Base-by-base conservation (phyloP, 2,329 filamentous ascomycete species). In the Tolypocladium album region DNA sequence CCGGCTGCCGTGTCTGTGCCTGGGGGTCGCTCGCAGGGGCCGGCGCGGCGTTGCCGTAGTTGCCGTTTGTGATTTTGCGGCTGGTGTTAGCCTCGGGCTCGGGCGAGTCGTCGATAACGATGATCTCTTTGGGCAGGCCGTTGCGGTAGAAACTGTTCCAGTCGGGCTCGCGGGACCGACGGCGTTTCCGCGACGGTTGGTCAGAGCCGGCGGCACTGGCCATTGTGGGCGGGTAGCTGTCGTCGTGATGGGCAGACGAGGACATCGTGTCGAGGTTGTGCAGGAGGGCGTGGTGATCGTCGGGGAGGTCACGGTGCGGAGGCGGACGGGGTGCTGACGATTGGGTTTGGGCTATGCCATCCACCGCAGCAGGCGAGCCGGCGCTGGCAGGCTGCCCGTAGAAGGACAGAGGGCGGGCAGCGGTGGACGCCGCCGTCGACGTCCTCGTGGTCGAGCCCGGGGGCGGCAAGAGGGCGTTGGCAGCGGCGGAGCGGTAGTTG, bases 141-240 rank as follows among this genome's bases (percentile, higher is more conserved):
- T 93, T 92, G 71, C 88, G 88, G 73, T 92, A 93, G 70, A 92
- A 94, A 64, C 82, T 84, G 61, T 83, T 79, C 90, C 90, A 94
- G 74, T 94, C 87, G 57, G 89, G 88, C 65, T 85, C 80, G 71
- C 81, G 82, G 63, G 80, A 84, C 62, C 82, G 81, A 65, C 82
- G 78, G 65, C 81, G 78, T 70, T 85, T 85, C 64, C 79, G 70
- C 42, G 73, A 72, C 13, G 68, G 67, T 55, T 65, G 62, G 57
- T 69, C 65, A 36, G 71, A 20, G 6, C 7, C 65, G 58, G 70
- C 67, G 63, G 70, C 61, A 31, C 70, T 63, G 40, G 71, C 64
- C 59, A 58, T 58, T 34, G 59, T 42, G 22, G 56, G 42, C 36
- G 47, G 45, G 73, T 66, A n/a, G 55, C 59, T 7, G 61, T 61